Percentiles rank a stretch among this genome's conserved stretches.
Conservation (phyloP, 78 protist genomes). For the Neovahlkampfia damariscottae region DNA sequence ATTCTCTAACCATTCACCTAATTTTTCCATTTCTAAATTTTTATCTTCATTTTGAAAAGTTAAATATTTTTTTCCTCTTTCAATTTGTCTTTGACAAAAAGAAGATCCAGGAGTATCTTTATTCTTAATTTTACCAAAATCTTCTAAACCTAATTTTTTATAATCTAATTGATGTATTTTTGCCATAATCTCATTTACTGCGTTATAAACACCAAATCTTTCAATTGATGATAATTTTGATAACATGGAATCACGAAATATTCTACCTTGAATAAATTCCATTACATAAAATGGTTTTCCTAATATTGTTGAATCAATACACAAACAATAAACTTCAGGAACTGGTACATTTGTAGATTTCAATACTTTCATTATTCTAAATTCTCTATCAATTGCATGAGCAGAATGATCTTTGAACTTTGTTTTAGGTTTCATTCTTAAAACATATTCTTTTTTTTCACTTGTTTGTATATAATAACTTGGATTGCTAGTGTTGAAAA, state of each 20-base stretch:
- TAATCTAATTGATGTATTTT: not conserved
- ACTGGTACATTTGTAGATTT: slow-evolving; percentile 28
- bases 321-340: slow-evolving; percentile 5
- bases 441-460: not conserved
- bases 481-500: not conserved
- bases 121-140: not conserved
- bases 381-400: slow-evolving; percentile 42
- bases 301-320: slow-evolving; percentile 22
- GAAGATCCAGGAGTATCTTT: not conserved
- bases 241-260: not conserved
- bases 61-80: not conserved
- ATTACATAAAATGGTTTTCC: slow-evolving; percentile 47
- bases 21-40: not conserved
- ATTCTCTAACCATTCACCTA: not conserved
- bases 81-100: not conserved
- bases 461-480: not conserved
- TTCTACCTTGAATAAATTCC: slow-evolving; percentile 16
- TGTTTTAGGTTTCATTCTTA: not conserved
- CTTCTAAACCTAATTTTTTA: not conserved
- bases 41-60: not conserved
- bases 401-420: slow-evolving; percentile 4
- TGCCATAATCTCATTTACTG: not conserved
- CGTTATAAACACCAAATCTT: not conserved
- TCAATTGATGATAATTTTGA: not conserved
- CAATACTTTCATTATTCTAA: not conserved